Percentiles rank a stretch among this genome's conserved stretches.
These are phyloP conservation scores for Chaetomium sp. DNA, from an alignment of 2,329 filamentous ascomycete genomes.

Conservation along the genomic window DNA sequence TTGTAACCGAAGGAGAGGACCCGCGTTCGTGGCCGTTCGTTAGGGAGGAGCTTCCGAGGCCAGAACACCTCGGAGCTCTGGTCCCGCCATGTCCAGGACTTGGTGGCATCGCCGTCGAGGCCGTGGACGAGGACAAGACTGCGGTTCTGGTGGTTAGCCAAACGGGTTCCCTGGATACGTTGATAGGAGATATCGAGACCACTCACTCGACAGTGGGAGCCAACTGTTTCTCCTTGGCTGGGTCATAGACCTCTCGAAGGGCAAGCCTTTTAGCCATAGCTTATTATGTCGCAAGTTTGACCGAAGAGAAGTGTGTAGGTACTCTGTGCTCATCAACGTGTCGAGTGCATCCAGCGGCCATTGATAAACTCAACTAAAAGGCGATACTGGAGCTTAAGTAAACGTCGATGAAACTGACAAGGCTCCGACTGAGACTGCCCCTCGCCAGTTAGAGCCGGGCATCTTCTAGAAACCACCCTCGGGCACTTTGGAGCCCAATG, in stretches of 20 bases:
- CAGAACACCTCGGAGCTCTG: not conserved
- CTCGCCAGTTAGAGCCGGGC: not conserved
- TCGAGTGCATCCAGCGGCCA: not conserved
- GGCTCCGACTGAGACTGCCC: not conserved
- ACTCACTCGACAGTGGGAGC: not conserved
- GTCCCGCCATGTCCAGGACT: constrained; percentile 15
- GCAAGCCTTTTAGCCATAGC: not conserved
- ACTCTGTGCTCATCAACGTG: not conserved
- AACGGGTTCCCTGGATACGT: not conserved
- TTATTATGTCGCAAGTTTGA: not conserved
- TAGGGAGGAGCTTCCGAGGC: constrained; percentile 9
- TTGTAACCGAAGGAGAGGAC: constrained; percentile 19
- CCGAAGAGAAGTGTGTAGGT: no score
- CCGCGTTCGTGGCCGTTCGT: not conserved
- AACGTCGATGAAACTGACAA: not conserved
- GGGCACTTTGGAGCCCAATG: not conserved
- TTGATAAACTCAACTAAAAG: no score
- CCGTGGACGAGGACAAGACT: constrained; percentile 19
- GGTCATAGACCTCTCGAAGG: constrained; percentile 1
- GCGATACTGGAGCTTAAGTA: no score
- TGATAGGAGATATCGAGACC: not conserved
- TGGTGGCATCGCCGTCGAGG: constrained; percentile 7
- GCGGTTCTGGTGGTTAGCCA: not conserved
- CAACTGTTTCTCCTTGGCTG: not conserved
- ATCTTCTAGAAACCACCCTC: not conserved